Conservation (phyloP, 2,329 filamentous ascomycete genomes). For the Ascochyta lentis region DNA sequence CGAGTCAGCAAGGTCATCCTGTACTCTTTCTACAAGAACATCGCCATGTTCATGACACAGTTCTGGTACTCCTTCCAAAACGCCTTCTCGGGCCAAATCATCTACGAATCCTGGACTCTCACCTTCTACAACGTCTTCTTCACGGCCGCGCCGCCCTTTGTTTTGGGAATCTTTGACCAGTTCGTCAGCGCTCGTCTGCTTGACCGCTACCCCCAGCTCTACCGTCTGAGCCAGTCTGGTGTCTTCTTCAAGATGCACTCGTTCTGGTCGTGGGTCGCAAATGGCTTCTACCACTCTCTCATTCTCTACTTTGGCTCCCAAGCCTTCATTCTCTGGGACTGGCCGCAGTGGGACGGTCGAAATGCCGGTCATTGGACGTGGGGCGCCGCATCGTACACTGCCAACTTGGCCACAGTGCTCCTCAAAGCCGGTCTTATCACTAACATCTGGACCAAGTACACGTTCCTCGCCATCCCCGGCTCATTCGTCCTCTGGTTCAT, state of each 20-base stretch:
- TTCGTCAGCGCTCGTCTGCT: conserved; percentile 93
- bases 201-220: conserved; percentile 95
- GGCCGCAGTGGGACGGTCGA: conserved; percentile 78
- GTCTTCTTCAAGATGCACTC: conserved; percentile 92
- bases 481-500: conserved; percentile 90
- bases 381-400: conserved; percentile 93
- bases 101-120: conserved; percentile 99
- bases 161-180: conserved; percentile 95
- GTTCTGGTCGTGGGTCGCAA: conserved; percentile 90
- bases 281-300: conserved; percentile 94
- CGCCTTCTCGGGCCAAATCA: conserved; percentile 94
- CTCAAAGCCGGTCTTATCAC: conserved; percentile 94
- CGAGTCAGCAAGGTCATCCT: conserved; percentile 95
- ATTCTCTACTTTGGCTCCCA: conserved; percentile 87
- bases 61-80: conserved; percentile 99
- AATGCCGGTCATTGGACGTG: conserved; percentile 96
- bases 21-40: conserved; percentile 99
- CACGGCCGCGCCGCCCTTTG: conserved; percentile 90
- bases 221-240: conserved; percentile 90
- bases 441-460: conserved; percentile 99
- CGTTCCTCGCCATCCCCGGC: conserved; percentile 91
- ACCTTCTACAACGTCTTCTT: conserved; percentile 99
- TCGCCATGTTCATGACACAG: conserved; percentile 97
- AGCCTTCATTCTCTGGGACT: conserved; percentile 81
- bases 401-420: conserved; percentile 90